These are phyloP conservation scores for Eucalyptus globulus DNA, from an alignment of 345 rosid species.

Conservation along the genomic window DNA sequence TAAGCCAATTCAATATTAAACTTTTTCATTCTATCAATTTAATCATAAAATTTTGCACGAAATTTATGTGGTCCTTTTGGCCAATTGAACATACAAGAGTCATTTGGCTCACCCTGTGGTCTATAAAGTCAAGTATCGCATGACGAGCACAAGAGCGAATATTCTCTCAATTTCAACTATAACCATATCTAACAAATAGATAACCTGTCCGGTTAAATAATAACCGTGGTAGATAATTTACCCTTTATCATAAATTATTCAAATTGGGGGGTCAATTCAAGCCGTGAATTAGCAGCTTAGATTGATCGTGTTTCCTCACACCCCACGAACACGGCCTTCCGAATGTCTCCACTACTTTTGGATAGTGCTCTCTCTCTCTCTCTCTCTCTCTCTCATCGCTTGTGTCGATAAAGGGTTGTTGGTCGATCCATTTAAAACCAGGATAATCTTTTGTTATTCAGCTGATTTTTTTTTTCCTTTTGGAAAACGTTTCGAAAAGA, in stretches of 20 bases:
- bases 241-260: not conserved
- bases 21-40: not conserved
- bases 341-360: not conserved
- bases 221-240: not conserved
- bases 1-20: not conserved
- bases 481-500: not conserved
- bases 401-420: not conserved
- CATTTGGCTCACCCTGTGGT: not conserved
- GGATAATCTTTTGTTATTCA: not conserved
- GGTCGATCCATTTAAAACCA: not conserved
- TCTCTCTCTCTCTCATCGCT: not conserved
- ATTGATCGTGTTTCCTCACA: not conserved
- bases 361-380: not conserved
- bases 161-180: not conserved
- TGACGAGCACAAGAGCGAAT: not conserved
- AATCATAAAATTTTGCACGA: accelerated
- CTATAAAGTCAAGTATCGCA: not conserved
- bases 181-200: not conserved
- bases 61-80: accelerated
- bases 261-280: not conserved
- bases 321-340: not conserved
- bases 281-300: not conserved
- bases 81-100: not conserved
- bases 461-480: not conserved
- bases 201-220: not conserved